Evolutionary conservation across 805 yeast genomes (phyloP).

Genomic region (Candida taoyuanica): DNA sequence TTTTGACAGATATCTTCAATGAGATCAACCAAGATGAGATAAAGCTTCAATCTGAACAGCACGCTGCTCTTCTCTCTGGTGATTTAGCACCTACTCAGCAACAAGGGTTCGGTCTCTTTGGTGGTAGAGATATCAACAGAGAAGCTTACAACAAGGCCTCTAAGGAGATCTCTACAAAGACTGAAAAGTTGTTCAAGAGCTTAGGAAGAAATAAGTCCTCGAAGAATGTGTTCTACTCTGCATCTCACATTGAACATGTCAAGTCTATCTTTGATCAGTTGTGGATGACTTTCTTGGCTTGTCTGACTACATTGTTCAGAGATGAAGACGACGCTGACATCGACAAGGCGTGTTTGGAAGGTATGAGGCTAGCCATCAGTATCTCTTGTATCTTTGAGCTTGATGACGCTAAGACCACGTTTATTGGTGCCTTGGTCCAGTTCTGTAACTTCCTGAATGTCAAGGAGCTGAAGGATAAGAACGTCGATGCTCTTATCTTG

Average conservation of each 20-base stretch:
- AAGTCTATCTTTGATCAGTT: constrained; percentile 87
- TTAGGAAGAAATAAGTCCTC: constrained; percentile 45
- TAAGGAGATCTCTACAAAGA: constrained; percentile 82
- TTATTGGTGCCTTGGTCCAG: constrained; percentile 84
- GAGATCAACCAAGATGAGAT: constrained; percentile 86
- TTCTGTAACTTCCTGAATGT: constrained; percentile 77
- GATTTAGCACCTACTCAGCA: constrained; percentile 37
- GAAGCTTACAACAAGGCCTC: constrained; percentile 94
- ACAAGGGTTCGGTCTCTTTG: constrained; percentile 50
- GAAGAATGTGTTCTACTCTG: constrained; percentile 64
- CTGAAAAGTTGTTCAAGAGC: constrained; percentile 75
- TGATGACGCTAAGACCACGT: constrained; percentile 82
- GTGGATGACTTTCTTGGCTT: constrained; percentile 98
- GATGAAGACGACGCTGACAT: constrained; percentile 77
- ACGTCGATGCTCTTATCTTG: constrained; percentile 72
- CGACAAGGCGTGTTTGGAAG: constrained; percentile 70
- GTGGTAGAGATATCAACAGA: constrained; percentile 63
- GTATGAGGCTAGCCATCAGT: constrained; percentile 75
- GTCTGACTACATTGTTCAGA: constrained; percentile 88
- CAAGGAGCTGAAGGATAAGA: constrained; percentile 72
- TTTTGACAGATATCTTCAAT: constrained; percentile 60
- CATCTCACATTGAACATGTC: constrained; percentile 85
- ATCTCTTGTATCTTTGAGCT: constrained; percentile 81
- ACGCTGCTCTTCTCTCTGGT: constrained; percentile 78
- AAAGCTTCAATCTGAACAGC: constrained; percentile 88